These are phyloP conservation scores for Malus sieversii DNA, from an alignment of 306 rosid genomes.

Conservation along the genomic window DNA sequence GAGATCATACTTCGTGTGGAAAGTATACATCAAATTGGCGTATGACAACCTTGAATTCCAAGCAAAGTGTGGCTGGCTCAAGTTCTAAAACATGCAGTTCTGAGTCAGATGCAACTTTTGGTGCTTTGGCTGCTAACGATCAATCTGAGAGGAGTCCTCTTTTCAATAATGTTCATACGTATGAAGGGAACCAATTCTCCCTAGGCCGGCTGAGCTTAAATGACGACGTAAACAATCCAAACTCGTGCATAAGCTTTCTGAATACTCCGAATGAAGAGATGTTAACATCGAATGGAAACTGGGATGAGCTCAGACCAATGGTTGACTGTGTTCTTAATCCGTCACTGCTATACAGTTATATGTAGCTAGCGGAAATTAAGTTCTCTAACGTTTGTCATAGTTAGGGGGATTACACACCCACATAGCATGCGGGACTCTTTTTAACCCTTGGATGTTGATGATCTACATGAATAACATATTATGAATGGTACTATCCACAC, in stretches of 20 bases:
- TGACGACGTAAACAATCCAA: slow-evolving; percentile 4
- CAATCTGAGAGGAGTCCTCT: slow-evolving; percentile 1
- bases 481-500: too few relatives aligned
- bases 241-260: slow-evolving; percentile 2
- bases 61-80: background rate
- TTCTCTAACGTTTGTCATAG: background rate
- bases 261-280: background rate
- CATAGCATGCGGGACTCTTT: background rate
- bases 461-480: background rate
- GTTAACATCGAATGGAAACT: slow-evolving; percentile 2
- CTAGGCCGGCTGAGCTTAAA: slow-evolving; percentile 1
- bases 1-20: background rate
- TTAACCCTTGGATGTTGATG: background rate
- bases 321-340: slow-evolving; percentile 16
- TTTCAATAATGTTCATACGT: background rate
- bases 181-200: background rate
- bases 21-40: slow-evolving; percentile 2
- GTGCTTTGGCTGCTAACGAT: background rate
- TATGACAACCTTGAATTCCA: background rate
- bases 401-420: background rate
- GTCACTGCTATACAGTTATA: background rate
- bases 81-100: slow-evolving; percentile 11
- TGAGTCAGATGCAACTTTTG: slow-evolving; percentile 4
- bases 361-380: background rate
- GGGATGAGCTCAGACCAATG: slow-evolving; percentile 20